These are phyloP conservation scores for Halocafeteria seosinensis DNA, from an alignment of 108 stramenopile species.

Conservation along the genomic window DNA sequence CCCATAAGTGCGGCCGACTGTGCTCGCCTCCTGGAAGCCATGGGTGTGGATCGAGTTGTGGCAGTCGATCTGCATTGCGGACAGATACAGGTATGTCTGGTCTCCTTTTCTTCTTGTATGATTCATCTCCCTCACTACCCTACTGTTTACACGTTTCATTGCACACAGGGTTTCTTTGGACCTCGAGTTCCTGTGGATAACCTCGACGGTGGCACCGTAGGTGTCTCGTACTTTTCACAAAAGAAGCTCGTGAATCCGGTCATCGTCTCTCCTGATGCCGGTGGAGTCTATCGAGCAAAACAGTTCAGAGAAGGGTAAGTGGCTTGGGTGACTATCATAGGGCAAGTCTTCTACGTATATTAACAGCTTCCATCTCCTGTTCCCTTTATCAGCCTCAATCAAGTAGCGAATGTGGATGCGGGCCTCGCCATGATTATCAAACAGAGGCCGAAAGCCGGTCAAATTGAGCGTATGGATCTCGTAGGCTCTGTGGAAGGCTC, in stretches of 20 bases:
- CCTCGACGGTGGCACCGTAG: constrained; percentile 89
- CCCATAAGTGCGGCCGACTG: constrained; percentile 98
- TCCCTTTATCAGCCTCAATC: no score
- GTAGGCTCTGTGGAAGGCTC: constrained; percentile 90
- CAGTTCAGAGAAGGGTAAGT: constrained; percentile 76
- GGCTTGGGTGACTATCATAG: not conserved
- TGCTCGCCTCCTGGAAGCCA: constrained; percentile 90
- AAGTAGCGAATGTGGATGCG: constrained; percentile 75
- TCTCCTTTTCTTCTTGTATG: no score
- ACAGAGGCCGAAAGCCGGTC: constrained; percentile 82
- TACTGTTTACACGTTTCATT: constrained; percentile 25
- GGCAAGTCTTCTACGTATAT: no score
- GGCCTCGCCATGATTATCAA: constrained; percentile 99
- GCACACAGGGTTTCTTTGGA: constrained; percentile 47
- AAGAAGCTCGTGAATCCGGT: constrained; percentile 96
- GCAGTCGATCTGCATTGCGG: constrained; percentile 98
- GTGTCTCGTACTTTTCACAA: constrained; percentile 88
- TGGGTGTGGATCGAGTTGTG: constrained; percentile 96
- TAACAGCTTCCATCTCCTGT: no score
- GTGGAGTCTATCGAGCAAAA: constrained; percentile 96
- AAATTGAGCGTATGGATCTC: constrained; percentile 91
- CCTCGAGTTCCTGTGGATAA: constrained; percentile 98
- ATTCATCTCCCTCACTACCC: not conserved
- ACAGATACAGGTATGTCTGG: constrained; percentile 99
- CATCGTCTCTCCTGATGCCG: constrained; percentile 94